A percentile compares a stretch with the other conserved stretches of the same genome.
Conservation (phyloP, 2,329 filamentous ascomycete species). For the Scolecobasidium constrictum region DNA sequence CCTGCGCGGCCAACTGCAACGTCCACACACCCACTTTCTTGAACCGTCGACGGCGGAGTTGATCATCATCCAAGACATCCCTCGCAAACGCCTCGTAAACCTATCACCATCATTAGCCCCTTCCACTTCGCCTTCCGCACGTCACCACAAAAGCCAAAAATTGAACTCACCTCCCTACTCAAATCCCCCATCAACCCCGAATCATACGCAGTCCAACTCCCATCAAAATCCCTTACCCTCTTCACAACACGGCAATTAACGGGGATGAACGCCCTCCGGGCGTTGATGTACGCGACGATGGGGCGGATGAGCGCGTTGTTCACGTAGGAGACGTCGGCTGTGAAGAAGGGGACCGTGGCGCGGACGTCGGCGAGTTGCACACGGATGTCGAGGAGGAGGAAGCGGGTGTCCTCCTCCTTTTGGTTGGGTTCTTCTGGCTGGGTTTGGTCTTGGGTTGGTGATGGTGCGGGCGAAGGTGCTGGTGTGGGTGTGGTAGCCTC, state of each 20-base stretch:
- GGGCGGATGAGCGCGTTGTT: constrained; percentile 92
- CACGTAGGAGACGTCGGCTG: constrained; percentile 81
- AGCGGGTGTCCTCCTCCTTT: constrained; percentile 50
- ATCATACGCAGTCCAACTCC: constrained; percentile 89
- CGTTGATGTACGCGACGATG: constrained; percentile 97
- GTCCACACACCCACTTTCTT: constrained; percentile 98
- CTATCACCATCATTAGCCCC: constrained; percentile 23
- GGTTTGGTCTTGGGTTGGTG: constrained; percentile 16
- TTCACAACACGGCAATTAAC: constrained; percentile 94
- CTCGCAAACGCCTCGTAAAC: constrained; percentile 89
- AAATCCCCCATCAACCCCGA: constrained; percentile 89
- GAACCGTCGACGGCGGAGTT: constrained; percentile 73
- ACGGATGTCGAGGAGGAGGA: constrained; percentile 87
- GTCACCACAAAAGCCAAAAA: constrained; percentile 5
- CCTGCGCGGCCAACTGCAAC: constrained; percentile 81
- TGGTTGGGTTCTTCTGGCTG: constrained; percentile 7
- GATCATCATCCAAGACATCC: constrained; percentile 83
- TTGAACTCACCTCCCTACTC: constrained; percentile 58
- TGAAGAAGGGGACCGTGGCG: constrained; percentile 87
- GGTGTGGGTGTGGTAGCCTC: constrained; percentile 9
- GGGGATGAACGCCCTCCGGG: constrained; percentile 87
- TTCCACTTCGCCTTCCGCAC: not conserved
- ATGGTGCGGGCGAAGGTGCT: constrained; percentile 7
- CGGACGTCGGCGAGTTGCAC: constrained; percentile 92
- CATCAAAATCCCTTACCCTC: constrained; percentile 78